A percentile compares a stretch with the other conserved stretches of the same genome.
Conservation (phyloP, 148 eudicot species). For the Selenicereus undatus region DNA sequence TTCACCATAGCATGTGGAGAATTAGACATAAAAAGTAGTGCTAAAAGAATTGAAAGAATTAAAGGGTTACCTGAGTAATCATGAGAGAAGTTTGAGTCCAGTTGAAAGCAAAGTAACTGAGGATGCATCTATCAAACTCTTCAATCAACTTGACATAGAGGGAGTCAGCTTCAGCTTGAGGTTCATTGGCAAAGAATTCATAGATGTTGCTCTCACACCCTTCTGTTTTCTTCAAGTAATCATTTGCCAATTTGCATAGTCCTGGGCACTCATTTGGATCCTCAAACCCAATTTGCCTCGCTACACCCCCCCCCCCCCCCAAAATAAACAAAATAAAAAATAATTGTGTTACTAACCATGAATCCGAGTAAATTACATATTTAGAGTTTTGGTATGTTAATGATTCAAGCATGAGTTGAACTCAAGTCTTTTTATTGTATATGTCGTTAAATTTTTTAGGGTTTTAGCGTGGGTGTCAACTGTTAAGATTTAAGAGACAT, state of each 20-base stretch:
- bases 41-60: not conserved
- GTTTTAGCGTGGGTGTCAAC: too few species aligned
- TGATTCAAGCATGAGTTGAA: too few species aligned
- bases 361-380: too few species aligned
- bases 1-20: too few species aligned
- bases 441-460: too few species aligned
- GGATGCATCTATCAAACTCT: constrained; percentile 81
- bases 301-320: constrained; percentile 27
- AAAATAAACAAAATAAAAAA: too few species aligned
- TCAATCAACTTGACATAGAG: constrained; percentile 67
- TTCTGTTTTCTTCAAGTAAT: constrained; percentile 55
- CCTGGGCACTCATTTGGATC: constrained; percentile 64
- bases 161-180: constrained; percentile 40
- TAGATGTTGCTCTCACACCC: constrained; percentile 49
- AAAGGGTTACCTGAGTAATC: constrained; percentile 52
- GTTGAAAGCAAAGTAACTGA: constrained; percentile 68
- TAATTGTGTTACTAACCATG: too few species aligned
- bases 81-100: constrained; percentile 66
- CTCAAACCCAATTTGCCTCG: constrained; percentile 76
- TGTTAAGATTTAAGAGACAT: too few species aligned
- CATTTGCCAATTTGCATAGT: constrained; percentile 53
- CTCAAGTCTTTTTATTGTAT: too few species aligned
- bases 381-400: too few species aligned
- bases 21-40: not conserved
- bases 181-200: constrained; percentile 50